phyloP scores from a whole-genome alignment of 495 filamentous ascomycete genomes.

The Podospora conica region DNA sequence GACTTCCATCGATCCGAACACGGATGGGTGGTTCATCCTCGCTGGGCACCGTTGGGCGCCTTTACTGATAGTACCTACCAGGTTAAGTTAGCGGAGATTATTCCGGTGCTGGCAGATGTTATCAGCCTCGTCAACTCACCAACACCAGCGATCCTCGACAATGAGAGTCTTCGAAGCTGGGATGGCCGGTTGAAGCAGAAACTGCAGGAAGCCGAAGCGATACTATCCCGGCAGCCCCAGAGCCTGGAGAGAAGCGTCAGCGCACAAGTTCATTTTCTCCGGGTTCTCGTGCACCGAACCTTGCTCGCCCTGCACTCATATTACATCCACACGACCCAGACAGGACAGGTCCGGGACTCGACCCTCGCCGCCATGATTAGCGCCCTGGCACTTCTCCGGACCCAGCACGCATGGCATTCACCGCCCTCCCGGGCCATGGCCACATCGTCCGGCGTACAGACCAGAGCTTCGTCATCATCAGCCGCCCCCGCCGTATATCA shows the following conservation, averaged over 20 bases:
- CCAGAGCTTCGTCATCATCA: conserved; percentile 2
- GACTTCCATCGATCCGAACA: conserved; percentile 14
- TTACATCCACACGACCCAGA: conserved; percentile 5
- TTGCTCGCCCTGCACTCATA: conserved; percentile 19
- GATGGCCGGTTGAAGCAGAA: conserved; percentile 14
- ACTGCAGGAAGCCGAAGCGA: conserved; percentile 14
- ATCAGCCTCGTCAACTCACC: conserved; percentile 20
- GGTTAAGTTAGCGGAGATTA: conserved; percentile 10
- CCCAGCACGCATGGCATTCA: conserved; percentile 14
- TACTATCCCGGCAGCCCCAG: background rate
- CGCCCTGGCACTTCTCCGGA: conserved; percentile 14
- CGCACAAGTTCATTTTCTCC: conserved; percentile 17
- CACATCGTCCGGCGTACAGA: background rate
- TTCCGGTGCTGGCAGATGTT: conserved; percentile 15
- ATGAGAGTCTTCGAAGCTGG: conserved; percentile 13
- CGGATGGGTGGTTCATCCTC: conserved; percentile 17
- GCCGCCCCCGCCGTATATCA: background rate
- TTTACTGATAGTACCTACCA: conserved; percentile 23
- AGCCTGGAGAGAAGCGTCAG: background rate
- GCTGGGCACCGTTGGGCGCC: background rate
- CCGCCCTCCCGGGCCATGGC: background rate
- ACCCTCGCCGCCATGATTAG: conserved; percentile 9
- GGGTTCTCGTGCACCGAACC: conserved; percentile 18
- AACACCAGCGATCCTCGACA: conserved; percentile 7
- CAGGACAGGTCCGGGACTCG: conserved; percentile 8